Evolutionary conservation across 495 filamentous ascomycete genomes (phyloP), one percentile per base, ranked within the genome.

Genomic region (Trichodelitschia bisporula): DNA sequence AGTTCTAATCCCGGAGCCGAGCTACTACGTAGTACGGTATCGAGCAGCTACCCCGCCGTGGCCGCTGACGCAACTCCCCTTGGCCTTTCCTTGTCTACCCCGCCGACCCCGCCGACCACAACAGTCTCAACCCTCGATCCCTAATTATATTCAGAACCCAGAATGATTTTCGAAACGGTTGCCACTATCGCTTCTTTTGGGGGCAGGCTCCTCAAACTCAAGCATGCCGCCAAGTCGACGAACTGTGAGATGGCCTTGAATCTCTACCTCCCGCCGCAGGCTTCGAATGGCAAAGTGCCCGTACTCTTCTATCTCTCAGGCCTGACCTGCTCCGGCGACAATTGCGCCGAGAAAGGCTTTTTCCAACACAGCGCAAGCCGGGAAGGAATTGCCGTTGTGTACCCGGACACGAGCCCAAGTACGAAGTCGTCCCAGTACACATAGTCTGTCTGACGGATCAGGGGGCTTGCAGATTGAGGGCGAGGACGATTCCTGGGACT

Each of bases 321-420:
- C 17, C 56, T 97, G 21, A 95, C 89, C 35, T 97, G 86, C 58
- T 83, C 83, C 0, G 80, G 76, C 11, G 82, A 95, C 37, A 97
- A 97, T 56, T 80, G 82, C 50, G 64, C 80, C 19, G 89, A 97
- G 49, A 97, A 95, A 52, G 77, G 84, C 39, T 92, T 91, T 59
- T 77, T 97, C 54, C 83, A 95, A 48, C 65, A 73, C 39, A 59
- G 56, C 28, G 86, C 86, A 9, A 61, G 66, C 34, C 57, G 70
- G 39, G 66, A 66, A 40, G 73, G 76, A 24, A 77, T 97, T 43
- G 86, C 86, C 0, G 47, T 97, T 32, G 61, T 93, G 9, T 95
- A 82, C 50, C 86, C 86, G 0, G 86, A 97, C 57, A 97, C 86
- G 10, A 86, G 77, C 20, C 86, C 86, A 29, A 68, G 82, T 73